These are phyloP conservation scores for Limonium bicolor DNA, from an alignment of 148 eudicot species.

Conservation along the genomic window DNA sequence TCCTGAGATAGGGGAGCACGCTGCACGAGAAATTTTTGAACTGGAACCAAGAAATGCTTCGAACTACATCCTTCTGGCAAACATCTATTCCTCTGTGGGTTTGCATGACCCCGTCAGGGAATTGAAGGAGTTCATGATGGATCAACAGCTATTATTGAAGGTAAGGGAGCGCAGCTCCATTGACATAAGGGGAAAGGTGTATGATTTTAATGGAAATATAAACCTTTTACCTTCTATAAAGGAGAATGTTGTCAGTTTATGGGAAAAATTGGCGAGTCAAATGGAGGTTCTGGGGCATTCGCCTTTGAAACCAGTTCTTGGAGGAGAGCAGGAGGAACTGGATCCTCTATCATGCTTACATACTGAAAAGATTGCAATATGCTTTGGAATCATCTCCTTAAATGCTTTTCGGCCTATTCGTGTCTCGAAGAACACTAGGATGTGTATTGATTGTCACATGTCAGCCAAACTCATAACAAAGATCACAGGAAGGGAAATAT, in stretches of 20 bases:
- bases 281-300: constrained; percentile 9
- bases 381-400: constrained; percentile 14
- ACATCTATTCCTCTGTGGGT: constrained; percentile 34
- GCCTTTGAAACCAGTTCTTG: constrained; percentile 11
- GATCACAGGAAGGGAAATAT: constrained; percentile 13
- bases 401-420: constrained; percentile 11
- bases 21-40: constrained; percentile 26
- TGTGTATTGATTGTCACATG: constrained; percentile 18
- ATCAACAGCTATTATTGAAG: neutral
- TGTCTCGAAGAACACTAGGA: constrained; percentile 18
- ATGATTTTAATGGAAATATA: constrained; percentile 8
- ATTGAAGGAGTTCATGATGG: constrained; percentile 24
- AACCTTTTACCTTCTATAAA: neutral
- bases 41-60: constrained; percentile 42
- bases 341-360: constrained; percentile 14
- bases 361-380: constrained; percentile 20
- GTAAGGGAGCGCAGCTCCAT: constrained; percentile 12
- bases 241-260: constrained; percentile 6
- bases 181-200: constrained; percentile 5
- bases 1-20: constrained; percentile 27
- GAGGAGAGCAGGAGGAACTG: neutral
- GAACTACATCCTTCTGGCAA: constrained; percentile 35
- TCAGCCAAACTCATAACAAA: constrained; percentile 11
- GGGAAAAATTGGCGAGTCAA: constrained; percentile 13
- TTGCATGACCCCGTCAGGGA: constrained; percentile 28